These are phyloP conservation scores for Macroventuria anomochaeta DNA, from an alignment of 2,329 filamentous ascomycete species.

Conservation along the genomic window DNA sequence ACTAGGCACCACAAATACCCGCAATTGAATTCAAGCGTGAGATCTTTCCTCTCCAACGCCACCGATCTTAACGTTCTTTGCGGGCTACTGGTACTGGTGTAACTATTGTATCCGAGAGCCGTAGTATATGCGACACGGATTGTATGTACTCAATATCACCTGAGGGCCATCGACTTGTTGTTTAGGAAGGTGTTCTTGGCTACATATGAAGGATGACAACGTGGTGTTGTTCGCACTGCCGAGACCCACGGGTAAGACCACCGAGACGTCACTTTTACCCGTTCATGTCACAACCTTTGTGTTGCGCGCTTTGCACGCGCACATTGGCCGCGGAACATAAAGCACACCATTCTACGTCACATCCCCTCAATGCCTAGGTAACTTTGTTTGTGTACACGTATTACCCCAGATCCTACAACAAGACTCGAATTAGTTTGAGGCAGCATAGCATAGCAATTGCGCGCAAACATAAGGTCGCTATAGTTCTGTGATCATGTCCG, in stretches of 20 bases:
- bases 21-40: not conserved
- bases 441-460: not conserved
- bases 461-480: not conserved
- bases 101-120: not conserved
- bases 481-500: conserved; percentile 13
- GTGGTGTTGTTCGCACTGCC: conserved; percentile 10
- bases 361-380: not conserved
- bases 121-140: not conserved
- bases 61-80: not conserved
- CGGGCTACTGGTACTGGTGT: not conserved
- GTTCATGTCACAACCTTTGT: conserved; percentile 3
- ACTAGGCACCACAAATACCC: conserved; percentile 2
- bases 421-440: not conserved
- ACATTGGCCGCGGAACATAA: conserved; percentile 2
- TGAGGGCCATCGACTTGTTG: not conserved
- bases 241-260: conserved; percentile 5
- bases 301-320: conserved; percentile 1
- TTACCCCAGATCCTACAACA: not conserved
- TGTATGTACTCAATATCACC: not conserved
- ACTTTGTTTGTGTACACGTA: conserved; percentile 3
- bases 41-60: not conserved
- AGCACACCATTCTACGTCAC: conserved; percentile 12
- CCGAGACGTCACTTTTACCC: conserved; percentile 29
- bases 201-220: not conserved
- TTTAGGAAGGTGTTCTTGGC: conserved; percentile 8